Evolutionary conservation across 1,284 basidiomycete species (phyloP).

Genomic region (Takashimella tepidaria): DNA sequence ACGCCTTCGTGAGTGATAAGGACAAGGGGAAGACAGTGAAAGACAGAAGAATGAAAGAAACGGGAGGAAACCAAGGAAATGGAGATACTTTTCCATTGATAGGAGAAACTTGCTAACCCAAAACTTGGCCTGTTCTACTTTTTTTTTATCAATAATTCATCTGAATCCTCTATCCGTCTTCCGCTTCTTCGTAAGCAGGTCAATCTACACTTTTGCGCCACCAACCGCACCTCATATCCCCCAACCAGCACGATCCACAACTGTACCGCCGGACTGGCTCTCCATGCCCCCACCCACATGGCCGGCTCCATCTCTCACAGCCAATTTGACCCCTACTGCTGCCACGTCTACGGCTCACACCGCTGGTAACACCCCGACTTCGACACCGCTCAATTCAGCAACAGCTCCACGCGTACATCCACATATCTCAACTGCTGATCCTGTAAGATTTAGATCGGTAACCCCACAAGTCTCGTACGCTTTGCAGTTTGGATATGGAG

Average conservation of each 20-base stretch:
- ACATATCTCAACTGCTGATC: neutral
- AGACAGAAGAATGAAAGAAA: too few species aligned
- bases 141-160: too few species aligned
- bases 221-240: constrained; percentile 11
- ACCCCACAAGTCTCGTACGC: neutral
- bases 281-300: constrained; percentile 16
- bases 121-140: too few species aligned
- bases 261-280: constrained; percentile 21
- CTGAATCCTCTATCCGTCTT: constrained; percentile 10
- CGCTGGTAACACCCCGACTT: constrained; percentile 1
- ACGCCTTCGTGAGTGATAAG: neutral
- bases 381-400: neutral
- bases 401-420: neutral
- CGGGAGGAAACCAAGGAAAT: too few species aligned
- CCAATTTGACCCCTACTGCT: neutral
- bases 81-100: too few species aligned
- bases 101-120: too few species aligned
- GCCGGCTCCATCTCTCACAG: neutral
- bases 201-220: constrained; percentile 11
- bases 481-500: neutral
- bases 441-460: neutral
- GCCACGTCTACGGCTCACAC: too few species aligned
- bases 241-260: constrained; percentile 17
- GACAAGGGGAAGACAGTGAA: too few species aligned
- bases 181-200: constrained; percentile 14